Percentiles rank a stretch among this genome's conserved stretches.
Conservation (phyloP, 2,329 filamentous ascomycete genomes). For the Hypoxylon sp. region DNA sequence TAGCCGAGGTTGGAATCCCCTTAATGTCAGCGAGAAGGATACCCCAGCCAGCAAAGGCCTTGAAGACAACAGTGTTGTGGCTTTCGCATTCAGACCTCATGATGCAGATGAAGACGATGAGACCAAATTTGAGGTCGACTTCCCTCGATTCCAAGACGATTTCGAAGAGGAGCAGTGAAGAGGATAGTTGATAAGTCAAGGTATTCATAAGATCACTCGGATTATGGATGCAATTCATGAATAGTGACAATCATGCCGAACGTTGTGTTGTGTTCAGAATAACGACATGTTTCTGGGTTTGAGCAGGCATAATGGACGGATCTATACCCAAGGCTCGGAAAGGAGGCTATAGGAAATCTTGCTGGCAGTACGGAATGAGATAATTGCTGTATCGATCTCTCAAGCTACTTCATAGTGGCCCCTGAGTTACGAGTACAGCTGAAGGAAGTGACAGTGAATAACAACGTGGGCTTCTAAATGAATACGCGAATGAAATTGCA, state of each 20-base stretch:
- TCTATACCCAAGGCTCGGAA: slow-evolving; percentile 5
- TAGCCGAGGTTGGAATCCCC: slow-evolving; percentile 64
- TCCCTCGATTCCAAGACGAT: slow-evolving; percentile 61
- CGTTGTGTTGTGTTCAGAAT: not conserved
- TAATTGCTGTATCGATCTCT: not conserved
- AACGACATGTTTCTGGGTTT: not conserved
- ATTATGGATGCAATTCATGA: slow-evolving; percentile 1
- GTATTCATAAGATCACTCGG: slow-evolving; percentile 16
- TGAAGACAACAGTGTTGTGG: slow-evolving; percentile 64
- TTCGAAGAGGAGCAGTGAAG: slow-evolving; percentile 51
- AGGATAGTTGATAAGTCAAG: slow-evolving; percentile 27
- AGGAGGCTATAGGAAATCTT: not conserved
- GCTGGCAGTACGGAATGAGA: not conserved
- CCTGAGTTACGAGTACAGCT: not conserved
- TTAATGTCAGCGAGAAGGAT: slow-evolving; percentile 58
- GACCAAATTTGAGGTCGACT: slow-evolving; percentile 62
- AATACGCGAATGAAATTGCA: not conserved
- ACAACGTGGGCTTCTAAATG: not conserved
- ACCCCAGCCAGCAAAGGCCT: slow-evolving; percentile 62
- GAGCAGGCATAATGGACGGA: not conserved
- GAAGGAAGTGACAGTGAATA: not conserved
- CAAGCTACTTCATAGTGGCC: not conserved
- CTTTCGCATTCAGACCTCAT: slow-evolving; percentile 63
- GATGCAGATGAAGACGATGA: slow-evolving; percentile 59
- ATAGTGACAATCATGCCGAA: not conserved